Base-by-base conservation (phyloP, 768 basidiomycete species). In the Serpula lacrymans region DNA sequence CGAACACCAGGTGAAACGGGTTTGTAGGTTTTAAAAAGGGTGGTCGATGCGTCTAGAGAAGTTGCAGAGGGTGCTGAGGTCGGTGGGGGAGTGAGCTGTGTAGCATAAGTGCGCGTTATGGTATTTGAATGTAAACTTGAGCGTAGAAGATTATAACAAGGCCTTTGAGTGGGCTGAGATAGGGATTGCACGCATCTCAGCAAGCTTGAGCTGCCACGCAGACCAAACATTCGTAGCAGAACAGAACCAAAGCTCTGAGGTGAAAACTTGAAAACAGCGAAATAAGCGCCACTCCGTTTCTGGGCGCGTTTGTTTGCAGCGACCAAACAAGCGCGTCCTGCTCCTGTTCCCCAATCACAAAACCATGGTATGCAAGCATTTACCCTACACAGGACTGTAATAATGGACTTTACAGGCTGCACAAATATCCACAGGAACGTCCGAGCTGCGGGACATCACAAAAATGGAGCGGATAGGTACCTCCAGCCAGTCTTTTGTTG, bases 401-500 rank as follows among this genome's bases (percentile, higher is more conserved):
- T 26, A 31, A 46, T 50, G 43, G 33, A 13, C 37, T 27, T 28
- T 21, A 29, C 37, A 75, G 82, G 78, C 82, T 10, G 74, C 84
- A 59, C 78, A 85, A 58, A 91, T 91, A 52, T 65, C 82, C 1
- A 82, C 87, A 48, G 84, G 83, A 28, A 80, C 83, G 34, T 80
- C 84, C 29, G 86, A 90, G 60, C 63, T 92, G 43, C 77, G 88
- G 45, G 89, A 92, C 54, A 84, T 90, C 44, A 89, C 88, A 40
- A 89, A 88, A 74, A 89, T 92, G 80, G 89, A 92, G 77, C 86
- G 89, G 46, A 92, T 92, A 63, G 88, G 88, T 85, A 38, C n/a
- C n/a, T n/a, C n/a, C n/a, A 28, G 68, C 39, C 21, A 16, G 24
- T 14, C 24, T 14, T n/a, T 37, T 30, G 20, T 37, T 35, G 21